phyloP scores from a whole-genome alignment of 257 asterid genomes.

The Dorcoceras hygrometricum region DNA sequence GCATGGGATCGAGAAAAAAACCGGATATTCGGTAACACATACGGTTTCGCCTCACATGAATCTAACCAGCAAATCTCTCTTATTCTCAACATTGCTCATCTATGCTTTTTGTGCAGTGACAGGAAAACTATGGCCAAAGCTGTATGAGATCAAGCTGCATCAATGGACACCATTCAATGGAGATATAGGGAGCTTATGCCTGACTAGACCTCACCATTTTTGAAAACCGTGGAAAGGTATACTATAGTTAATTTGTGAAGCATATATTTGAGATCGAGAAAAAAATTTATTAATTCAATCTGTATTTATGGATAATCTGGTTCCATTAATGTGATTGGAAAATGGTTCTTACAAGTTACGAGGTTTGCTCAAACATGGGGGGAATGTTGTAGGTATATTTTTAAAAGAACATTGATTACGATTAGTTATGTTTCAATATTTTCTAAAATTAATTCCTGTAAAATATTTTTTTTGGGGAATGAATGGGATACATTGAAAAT shows the following conservation, averaged over 20 bases:
- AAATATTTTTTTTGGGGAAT: no score
- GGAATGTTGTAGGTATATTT: no score
- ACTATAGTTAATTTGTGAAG: neutral
- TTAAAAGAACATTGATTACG: no score
- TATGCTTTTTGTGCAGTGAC: conserved; percentile 43
- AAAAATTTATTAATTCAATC: no score
- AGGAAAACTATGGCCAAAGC: conserved; percentile 77
- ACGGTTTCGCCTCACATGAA: neutral
- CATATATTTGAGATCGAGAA: neutral
- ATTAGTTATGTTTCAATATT: no score
- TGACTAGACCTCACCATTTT: conserved; percentile 35
- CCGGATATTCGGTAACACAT: conserved; percentile 66
- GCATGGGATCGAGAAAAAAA: conserved; percentile 72
- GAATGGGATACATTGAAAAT: no score
- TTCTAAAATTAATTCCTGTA: no score
- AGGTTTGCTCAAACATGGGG: no score
- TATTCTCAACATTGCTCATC: neutral
- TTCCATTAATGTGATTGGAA: no score
- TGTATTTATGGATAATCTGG: no score
- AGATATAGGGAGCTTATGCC: conserved; percentile 46
- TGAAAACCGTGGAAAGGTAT: conserved; percentile 18
- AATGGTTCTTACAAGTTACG: no score
- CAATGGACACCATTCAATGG: conserved; percentile 37
- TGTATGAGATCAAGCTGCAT: conserved; percentile 54
- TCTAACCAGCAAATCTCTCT: neutral